Conservation (phyloP, 2,329 filamentous ascomycete genomes). For the Ophiostoma ips region DNA sequence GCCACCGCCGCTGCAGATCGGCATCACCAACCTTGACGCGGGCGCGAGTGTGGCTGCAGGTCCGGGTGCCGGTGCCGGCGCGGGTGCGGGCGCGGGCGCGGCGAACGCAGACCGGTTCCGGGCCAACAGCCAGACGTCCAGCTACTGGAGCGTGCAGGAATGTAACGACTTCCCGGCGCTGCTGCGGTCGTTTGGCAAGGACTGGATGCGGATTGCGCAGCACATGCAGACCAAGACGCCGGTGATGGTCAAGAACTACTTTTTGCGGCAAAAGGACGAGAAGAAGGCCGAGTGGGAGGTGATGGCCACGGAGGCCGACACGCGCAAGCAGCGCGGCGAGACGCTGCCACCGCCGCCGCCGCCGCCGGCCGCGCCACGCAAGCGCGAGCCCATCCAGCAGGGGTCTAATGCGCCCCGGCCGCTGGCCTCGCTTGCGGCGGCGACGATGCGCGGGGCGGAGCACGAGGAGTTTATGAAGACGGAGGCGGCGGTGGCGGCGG, state of each 20-base stretch:
- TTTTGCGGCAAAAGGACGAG: constrained; percentile 43
- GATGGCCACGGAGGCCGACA: constrained; percentile 46
- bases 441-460: constrained; percentile 8
- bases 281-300: constrained; percentile 43
- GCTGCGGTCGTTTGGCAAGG: constrained; percentile 61
- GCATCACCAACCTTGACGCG: constrained; percentile 37
- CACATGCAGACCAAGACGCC: constrained; percentile 76
- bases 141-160: constrained; percentile 80
- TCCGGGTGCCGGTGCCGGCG: no score
- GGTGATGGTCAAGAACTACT: constrained; percentile 72
- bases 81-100: constrained; percentile 27
- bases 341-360: constrained; percentile 44
- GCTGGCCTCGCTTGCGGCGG: constrained; percentile 9
- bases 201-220: constrained; percentile 60
- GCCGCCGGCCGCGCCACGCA: constrained; percentile 24
- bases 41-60: constrained; percentile 24
- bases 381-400: background rate
- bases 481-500: constrained; percentile 18
- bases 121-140: constrained; percentile 46
- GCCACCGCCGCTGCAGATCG: constrained; percentile 31
- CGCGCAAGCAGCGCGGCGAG: constrained; percentile 40
- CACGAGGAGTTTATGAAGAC: constrained; percentile 24
- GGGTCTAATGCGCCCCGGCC: constrained; percentile 4
- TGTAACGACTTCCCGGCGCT: constrained; percentile 62
- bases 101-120: constrained; percentile 31